phyloP scores from a whole-genome alignment of 768 basidiomycete species.

The Tylopilus sp. region DNA sequence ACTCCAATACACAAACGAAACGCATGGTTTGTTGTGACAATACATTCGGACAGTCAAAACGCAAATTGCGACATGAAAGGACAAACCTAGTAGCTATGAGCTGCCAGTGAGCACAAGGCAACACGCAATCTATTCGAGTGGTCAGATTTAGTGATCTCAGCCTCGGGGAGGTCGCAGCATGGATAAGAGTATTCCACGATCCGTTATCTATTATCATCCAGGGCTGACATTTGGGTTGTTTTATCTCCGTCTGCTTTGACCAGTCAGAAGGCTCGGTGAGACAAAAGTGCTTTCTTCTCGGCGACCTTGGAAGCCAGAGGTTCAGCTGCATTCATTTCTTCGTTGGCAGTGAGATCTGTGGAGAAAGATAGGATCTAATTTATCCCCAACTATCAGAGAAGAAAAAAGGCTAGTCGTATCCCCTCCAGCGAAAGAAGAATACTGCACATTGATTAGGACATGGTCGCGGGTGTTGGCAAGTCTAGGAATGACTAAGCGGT shows the following conservation, averaged over 20 bases:
- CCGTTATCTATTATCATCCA: slow-evolving; percentile 13
- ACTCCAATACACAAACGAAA: background rate
- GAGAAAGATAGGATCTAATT: background rate
- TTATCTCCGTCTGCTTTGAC: slow-evolving; percentile 5
- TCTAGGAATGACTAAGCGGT: slow-evolving; percentile 4
- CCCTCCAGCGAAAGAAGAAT: slow-evolving; percentile 13
- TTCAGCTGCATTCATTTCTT: slow-evolving; percentile 17
- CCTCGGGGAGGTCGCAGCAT: background rate
- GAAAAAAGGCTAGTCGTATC: slow-evolving; percentile 4
- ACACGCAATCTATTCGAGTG: too few relatives aligned
- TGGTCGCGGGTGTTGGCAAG: background rate
- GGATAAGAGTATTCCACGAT: slow-evolving; percentile 10
- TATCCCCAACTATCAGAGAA: background rate
- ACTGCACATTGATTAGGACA: slow-evolving; percentile 7
- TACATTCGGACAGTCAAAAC: background rate
- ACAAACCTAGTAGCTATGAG: slow-evolving; percentile 3
- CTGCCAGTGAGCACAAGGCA: too few relatives aligned
- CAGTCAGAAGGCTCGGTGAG: slow-evolving; percentile 13
- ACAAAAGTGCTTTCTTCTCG: slow-evolving; percentile 8
- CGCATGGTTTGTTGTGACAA: slow-evolving; percentile 1
- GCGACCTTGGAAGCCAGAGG: slow-evolving; percentile 14
- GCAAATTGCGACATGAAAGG: background rate
- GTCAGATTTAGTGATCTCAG: background rate
- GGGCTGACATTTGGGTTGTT: slow-evolving; percentile 9
- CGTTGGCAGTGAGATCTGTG: slow-evolving; percentile 23